Base-by-base conservation (phyloP, 306 rosid genomes). In the Pueraria montana region DNA sequence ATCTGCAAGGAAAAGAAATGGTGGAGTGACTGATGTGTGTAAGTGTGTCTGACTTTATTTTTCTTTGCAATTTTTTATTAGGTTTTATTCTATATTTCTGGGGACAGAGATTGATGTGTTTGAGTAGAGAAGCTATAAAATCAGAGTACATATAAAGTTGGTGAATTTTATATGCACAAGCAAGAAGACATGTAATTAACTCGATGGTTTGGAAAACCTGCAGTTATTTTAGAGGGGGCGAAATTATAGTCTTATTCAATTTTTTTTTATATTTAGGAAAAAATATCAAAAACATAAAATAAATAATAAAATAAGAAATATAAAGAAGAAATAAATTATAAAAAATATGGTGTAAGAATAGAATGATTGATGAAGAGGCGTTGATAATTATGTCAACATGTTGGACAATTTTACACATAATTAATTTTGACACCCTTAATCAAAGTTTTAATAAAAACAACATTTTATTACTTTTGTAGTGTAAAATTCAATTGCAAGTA, bases 1-100 rank as follows among this genome's bases (percentile, higher is more conserved):
- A 78, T 80, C 87, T 65, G 81, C 74, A 63, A 64, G 70, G 24
- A 69, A 72, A 73, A 52, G 76, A 84, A 82, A 77, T 40, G 48
- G 18, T 34, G 24, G 52, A 66, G 11, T 78, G 86, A 83, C 56
- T 77, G 86, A 77, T 76, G 72, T 34, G 72, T 50, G 72, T 70
- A 12, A n/a, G n/a, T n/a, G n/a, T 8, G 3, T 32, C 52, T 66
- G 40, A 36, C 64, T 65, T 78, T 64, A 14, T 48, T 67, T 20
- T 83, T 76, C 24, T 45, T 9, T 2, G 3, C 53, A 18, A 12
- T 38, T 18, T 66, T 75, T 30, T 32, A 20, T 20, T 20, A 36
- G 27, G 36, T 66, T 66, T 66, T 66, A 5, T 62, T 26, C 11
- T 62, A 6, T 14, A 7, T 1, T 64, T 34, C 17, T 64, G 7